Percentiles rank a stretch among this genome's conserved stretches.
These are phyloP conservation scores for Trypanosoma grayi DNA, from an alignment of 208 protist genomes.

Conservation along the genomic window DNA sequence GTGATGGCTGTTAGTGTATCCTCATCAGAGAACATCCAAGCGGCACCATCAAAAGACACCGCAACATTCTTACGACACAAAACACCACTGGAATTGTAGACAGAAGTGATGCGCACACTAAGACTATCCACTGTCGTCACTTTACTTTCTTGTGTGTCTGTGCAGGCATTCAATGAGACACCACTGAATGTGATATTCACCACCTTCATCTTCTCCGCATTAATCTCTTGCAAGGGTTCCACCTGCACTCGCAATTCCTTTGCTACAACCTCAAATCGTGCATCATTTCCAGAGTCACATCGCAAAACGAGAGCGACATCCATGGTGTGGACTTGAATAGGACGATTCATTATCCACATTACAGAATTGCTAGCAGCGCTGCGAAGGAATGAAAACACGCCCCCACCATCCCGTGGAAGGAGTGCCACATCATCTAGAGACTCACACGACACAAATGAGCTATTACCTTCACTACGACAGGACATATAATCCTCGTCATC, in stretches of 20 bases:
- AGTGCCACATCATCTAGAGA: slow-evolving; percentile 1
- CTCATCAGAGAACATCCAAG: slow-evolving; percentile 39
- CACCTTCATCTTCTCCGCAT: slow-evolving; percentile 43
- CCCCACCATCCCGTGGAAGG: not conserved
- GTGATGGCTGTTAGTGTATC: slow-evolving; percentile 39
- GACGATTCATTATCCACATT: slow-evolving; percentile 65
- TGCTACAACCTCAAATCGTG: slow-evolving; percentile 36
- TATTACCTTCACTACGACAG: slow-evolving; percentile 58
- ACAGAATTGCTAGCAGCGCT: slow-evolving; percentile 43
- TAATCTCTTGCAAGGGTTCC: slow-evolving; percentile 38
- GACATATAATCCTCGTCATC: slow-evolving; percentile 65
- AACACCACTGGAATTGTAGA: slow-evolving; percentile 35
- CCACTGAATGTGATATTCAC: slow-evolving; percentile 27
- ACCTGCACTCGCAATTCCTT: slow-evolving; percentile 40
- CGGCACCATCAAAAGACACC: slow-evolving; percentile 36
- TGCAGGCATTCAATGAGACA: slow-evolving; percentile 24
- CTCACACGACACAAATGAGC: slow-evolving; percentile 19
- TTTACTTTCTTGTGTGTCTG: slow-evolving; percentile 4
- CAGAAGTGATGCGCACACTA: slow-evolving; percentile 44
- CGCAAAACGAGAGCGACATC: slow-evolving; percentile 41
- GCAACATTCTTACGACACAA: slow-evolving; percentile 54
- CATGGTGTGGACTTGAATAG: slow-evolving; percentile 45
- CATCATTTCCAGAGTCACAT: slow-evolving; percentile 37
- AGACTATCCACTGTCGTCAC: slow-evolving; percentile 32
- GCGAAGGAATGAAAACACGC: slow-evolving; percentile 51